Base-by-base conservation (phyloP, 2,329 filamentous ascomycete species). In the Curvularia eragrostidis region DNA sequence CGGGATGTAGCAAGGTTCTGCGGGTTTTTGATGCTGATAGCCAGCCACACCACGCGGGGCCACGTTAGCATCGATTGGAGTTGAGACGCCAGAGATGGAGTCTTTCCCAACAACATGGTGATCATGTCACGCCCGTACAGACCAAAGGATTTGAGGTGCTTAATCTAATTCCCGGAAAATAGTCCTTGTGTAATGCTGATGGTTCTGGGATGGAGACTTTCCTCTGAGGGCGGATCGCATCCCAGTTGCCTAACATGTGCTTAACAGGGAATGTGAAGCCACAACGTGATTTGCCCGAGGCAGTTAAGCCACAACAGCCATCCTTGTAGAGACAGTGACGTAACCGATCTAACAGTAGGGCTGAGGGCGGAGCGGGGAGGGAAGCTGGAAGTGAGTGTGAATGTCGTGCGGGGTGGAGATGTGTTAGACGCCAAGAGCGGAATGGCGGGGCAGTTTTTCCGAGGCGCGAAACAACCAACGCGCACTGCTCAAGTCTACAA, bases 391-490 rank as follows among this genome's bases (percentile, higher is more conserved):
- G n/a, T n/a, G n/a, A n/a, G 13, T 36, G 36, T 26, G n/a, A 28
- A 46, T 5, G 41, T 4, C n/a, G 24, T 38, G 32, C 30, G 50
- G 50, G 55, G 48, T 39, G 54, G 54, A 51, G 24, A 26, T 19
- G 8, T 10, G 48, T 42, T 13, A 10, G 15, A 39, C 38, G 52
- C 60, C 52, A 56, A 57, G 54, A 36, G 52, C 52, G 61, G 61
- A 59, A 55, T 48, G 43, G 63, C 50, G 65, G 58, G 63, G 61
- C 56, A 61, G 21, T 46, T 44, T 47, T 53, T 62, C 60, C 62
- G 63, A 65, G 47, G 49, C 34, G 64, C 69, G 69, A 71, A 68
- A 61, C 58, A 52, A 57, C 41, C 51, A 58, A 38, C 55, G 54
- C 62, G 54, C 49, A 44, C 21, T 19, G 34, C 42, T 30, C 32